Base-by-base conservation (phyloP, 345 rosid species). In the Excoecaria cochinchinensis region DNA sequence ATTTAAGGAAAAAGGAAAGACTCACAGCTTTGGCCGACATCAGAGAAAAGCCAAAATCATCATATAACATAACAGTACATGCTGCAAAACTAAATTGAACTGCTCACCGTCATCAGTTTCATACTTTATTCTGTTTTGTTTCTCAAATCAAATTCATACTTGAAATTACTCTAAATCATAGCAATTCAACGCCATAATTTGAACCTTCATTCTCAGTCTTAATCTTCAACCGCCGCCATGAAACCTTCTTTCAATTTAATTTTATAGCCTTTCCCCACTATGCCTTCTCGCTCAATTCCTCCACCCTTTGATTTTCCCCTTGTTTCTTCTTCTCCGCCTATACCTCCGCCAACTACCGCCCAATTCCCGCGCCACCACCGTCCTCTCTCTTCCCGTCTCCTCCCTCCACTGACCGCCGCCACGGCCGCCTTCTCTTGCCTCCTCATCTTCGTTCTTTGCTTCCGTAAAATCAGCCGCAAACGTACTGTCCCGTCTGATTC, bases 401-500 rank as follows among this genome's bases (percentile, higher is more conserved):
- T 75, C 77, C 82, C 40, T 67, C 84, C 90, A 0, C 58, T 12
- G 57, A 86, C 52, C 56, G 81, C 84, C 77, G 85, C 75, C 67
- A 84, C 76, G 67, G 86, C 82, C 52, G 85, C 82, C 51, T 80
- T 90, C 74, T 90, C 79, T 71, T 91, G 71, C 60, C 85, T 67
- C 69, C 84, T 79, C 65, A 80, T 87, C 16, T 73, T 74, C 73
- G 82, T 69, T 14, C 55, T 90, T 74, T 67, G 89, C 47, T 92
- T 90, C 90, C 89, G 93, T 46, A 94, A 79, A 81, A 90, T 92
- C 84, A 85, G 57, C 56, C 84, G 89, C 50, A 89, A 86, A 78
- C 97, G 97, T 47, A 91, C 97, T 2, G 97, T 88, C 69, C 95
- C 98, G 1, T 72, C 89, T 3, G 97, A 91, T 72, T 79, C 87